Percentiles rank a stretch among this genome's conserved stretches.
phyloP scores from a whole-genome alignment of 805 yeast genomes.

The Candida berthetii region DNA sequence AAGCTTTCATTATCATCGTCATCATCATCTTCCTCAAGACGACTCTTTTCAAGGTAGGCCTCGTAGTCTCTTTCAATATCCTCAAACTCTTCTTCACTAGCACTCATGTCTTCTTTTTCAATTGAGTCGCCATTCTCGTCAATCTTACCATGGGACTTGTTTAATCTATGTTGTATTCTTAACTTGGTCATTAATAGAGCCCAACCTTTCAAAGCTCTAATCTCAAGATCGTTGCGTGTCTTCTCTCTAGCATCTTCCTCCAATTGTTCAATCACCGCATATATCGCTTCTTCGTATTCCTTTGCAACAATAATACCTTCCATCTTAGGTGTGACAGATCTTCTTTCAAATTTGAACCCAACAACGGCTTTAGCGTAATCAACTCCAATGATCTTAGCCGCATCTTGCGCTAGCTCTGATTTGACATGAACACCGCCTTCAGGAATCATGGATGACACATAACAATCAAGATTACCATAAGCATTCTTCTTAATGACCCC shows the following conservation, averaged over 20 bases:
- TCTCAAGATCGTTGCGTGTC: constrained; percentile 34
- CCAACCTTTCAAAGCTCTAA: constrained; percentile 43
- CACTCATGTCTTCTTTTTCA: background rate
- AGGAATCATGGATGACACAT: constrained; percentile 78
- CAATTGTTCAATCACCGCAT: constrained; percentile 41
- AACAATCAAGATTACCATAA: constrained; percentile 81
- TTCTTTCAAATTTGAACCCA: constrained; percentile 68
- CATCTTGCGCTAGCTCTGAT: constrained; percentile 50
- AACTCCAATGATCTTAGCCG: constrained; percentile 64
- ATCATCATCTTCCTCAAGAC: constrained; percentile 4
- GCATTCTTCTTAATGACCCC: constrained; percentile 73
- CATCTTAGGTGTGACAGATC: constrained; percentile 52
- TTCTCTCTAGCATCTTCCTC: constrained; percentile 36
- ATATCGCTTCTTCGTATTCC: constrained; percentile 56
- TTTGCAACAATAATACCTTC: constrained; percentile 73
- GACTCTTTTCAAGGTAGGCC: constrained; percentile 10
- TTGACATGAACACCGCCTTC: constrained; percentile 61
- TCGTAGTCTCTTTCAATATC: constrained; percentile 13
- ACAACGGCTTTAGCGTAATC: constrained; percentile 87
- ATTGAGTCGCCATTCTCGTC: constrained; percentile 10
- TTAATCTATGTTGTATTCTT: constrained; percentile 34
- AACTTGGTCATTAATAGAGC: constrained; percentile 35
- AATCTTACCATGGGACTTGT: constrained; percentile 36
- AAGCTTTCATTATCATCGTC: constrained; percentile 10
- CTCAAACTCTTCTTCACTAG: constrained; percentile 9